These are phyloP conservation scores for Aureobasidium sp. DNA, from an alignment of 2,329 filamentous ascomycete genomes.

Conservation along the genomic window DNA sequence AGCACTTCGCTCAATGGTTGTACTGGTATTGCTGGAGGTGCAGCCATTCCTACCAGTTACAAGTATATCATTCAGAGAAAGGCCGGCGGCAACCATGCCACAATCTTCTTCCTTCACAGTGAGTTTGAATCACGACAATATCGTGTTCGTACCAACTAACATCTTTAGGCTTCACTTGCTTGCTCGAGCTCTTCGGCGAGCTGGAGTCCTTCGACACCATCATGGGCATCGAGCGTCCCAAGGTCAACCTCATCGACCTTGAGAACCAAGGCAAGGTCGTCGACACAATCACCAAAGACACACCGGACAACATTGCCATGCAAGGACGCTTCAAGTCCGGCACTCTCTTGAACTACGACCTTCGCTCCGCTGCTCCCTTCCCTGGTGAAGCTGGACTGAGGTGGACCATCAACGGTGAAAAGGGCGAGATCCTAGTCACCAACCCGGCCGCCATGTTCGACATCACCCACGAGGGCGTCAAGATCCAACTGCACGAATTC, in stretches of 20 bases:
- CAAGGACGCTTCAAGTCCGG: constrained; percentile 33
- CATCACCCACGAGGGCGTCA: constrained; percentile 1
- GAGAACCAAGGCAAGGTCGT: constrained; percentile 1
- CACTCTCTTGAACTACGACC: constrained; percentile 36
- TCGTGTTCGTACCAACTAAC: not conserved
- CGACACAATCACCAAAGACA: constrained; percentile 15
- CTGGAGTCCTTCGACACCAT: constrained; percentile 31
- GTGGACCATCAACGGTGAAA: constrained; percentile 44
- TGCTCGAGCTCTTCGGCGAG: constrained; percentile 7
- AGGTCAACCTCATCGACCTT: constrained; percentile 26
- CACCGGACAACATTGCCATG: constrained; percentile 38
- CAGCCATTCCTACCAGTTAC: not conserved
- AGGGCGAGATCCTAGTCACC: constrained; percentile 24
- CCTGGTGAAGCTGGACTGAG: constrained; percentile 37
- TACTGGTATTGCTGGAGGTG: constrained; percentile 8
- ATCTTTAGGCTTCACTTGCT: not conserved
- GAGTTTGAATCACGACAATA: not conserved
- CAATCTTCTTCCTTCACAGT: constrained; percentile 24
- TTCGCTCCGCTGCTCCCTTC: constrained; percentile 44
- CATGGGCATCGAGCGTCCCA: constrained; percentile 39
- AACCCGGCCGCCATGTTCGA: not conserved
- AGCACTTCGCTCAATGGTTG: constrained; percentile 28
- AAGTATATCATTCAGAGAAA: constrained; percentile 35
- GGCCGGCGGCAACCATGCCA: constrained; percentile 36
- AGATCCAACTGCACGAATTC: not conserved